phyloP scores from a whole-genome alignment of 805 yeast species.

The Blastobotrys peoriensis region DNA sequence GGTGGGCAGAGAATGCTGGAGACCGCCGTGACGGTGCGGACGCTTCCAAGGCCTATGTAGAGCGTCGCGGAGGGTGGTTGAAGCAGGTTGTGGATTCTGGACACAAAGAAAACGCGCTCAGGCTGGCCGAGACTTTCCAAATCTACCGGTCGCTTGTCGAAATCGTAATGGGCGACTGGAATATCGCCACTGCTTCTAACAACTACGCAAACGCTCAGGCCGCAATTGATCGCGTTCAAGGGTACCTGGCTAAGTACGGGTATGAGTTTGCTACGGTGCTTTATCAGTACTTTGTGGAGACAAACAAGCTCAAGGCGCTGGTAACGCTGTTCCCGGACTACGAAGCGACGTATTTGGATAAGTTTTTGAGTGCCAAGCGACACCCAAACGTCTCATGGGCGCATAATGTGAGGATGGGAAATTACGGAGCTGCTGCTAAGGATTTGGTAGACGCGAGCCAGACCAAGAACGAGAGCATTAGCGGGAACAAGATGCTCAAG shows the following conservation, averaged over 20 bases:
- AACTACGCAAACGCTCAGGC: conserved; percentile 2
- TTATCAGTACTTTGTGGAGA: conserved; percentile 50
- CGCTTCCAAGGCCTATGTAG: conserved; percentile 18
- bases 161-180: conserved; percentile 42
- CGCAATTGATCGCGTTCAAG: conserved; percentile 16
- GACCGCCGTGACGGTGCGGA: conserved; percentile 12
- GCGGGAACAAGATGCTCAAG: conserved; percentile 47
- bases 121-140: conserved; percentile 56
- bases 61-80: conserved; percentile 51
- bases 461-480: conserved; percentile 34
- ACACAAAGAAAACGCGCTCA: conserved; percentile 48
- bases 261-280: conserved; percentile 62
- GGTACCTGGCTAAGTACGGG: conserved; percentile 56
- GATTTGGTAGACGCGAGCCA: conserved; percentile 40
- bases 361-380: conserved; percentile 43
- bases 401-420: conserved; percentile 46
- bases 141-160: conserved; percentile 63
- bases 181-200: conserved; percentile 4
- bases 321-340: conserved; percentile 54
- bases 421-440: conserved; percentile 46
- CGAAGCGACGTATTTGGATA: conserved; percentile 38
- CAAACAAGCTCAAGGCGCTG: conserved; percentile 47
- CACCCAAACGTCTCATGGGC: conserved; percentile 59
- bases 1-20: conserved; percentile 9
- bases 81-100: conserved; percentile 45